Percentiles rank a stretch among this genome's conserved stretches.
phyloP scores from a whole-genome alignment of 2,329 filamentous ascomycete genomes.

The Trichophyton schoenleinii region DNA sequence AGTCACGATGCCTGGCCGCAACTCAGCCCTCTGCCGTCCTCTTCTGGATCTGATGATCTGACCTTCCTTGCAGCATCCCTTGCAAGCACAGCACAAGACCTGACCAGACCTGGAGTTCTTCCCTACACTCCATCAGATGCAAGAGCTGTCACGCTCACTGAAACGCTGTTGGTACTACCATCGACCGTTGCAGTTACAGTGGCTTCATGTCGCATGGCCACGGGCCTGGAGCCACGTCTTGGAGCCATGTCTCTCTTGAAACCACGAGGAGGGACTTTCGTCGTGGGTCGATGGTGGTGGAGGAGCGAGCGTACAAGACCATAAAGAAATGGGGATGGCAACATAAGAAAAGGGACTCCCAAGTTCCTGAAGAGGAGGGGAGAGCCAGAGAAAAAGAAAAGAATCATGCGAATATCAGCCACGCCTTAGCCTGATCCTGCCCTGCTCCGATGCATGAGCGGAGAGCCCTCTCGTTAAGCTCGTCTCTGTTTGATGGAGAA shows the following conservation, averaged over 20 bases:
- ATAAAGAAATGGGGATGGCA: background rate
- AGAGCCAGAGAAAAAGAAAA: background rate
- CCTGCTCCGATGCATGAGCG: conserved; percentile 2
- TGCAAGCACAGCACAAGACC: background rate
- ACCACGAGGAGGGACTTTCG: background rate
- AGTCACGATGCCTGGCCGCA: background rate
- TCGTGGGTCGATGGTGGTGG: background rate
- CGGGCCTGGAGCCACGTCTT: background rate
- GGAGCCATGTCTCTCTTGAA: background rate
- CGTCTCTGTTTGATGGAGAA: background rate
- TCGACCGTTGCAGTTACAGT: conserved; percentile 12
- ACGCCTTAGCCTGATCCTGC: conserved; percentile 1
- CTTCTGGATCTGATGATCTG: conserved; percentile 3
- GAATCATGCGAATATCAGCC: conserved; percentile 1
- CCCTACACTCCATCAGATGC: background rate
- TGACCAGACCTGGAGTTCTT: background rate
- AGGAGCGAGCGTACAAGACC: background rate
- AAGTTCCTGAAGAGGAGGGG: background rate
- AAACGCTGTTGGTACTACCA: conserved; percentile 10
- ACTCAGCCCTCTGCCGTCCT: background rate
- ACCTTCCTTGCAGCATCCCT: conserved; percentile 2
- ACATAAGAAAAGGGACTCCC: background rate
- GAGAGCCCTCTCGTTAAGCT: background rate
- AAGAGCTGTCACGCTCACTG: conserved; percentile 4
- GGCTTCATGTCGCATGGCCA: background rate